phyloP scores from a whole-genome alignment of 108 stramenopile species.

The Cyclostephanos invisitatus region DNA sequence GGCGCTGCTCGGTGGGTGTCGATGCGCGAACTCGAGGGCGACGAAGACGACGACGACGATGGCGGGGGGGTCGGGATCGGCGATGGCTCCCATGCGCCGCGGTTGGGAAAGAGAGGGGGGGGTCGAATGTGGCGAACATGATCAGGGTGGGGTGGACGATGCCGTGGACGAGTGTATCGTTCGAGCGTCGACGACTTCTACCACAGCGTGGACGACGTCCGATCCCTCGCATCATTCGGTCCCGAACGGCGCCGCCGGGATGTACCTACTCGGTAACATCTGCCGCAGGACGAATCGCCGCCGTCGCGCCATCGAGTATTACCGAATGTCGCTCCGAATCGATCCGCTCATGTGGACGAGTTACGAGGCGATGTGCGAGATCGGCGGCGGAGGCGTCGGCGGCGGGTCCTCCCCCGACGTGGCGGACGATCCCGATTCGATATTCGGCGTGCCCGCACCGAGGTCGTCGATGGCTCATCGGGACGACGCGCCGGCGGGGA shows the following conservation, averaged over 20 bases:
- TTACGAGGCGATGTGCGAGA: constrained; percentile 79
- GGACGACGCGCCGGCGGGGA: neutral
- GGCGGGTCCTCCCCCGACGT: constrained; percentile 10
- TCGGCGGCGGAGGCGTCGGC: constrained; percentile 50
- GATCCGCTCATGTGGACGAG: constrained; percentile 89
- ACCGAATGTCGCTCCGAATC: constrained; percentile 70
- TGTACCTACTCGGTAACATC: constrained; percentile 79
- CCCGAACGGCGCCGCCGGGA: constrained; percentile 90
- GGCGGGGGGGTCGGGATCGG: no score
- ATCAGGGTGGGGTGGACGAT: no score
- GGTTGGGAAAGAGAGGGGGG: no score
- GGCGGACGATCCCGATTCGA: constrained; percentile 60
- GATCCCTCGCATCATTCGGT: no score
- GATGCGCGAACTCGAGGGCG: no score
- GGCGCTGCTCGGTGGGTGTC: constrained; percentile 50
- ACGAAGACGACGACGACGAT: no score
- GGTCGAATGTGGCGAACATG: no score
- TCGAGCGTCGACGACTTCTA: constrained; percentile 21
- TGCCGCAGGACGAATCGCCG: constrained; percentile 77
- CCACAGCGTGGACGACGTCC: constrained; percentile 25
- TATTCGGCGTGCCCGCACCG: constrained; percentile 68
- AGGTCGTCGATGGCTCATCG: constrained; percentile 31
- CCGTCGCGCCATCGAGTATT: constrained; percentile 77
- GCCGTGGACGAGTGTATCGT: constrained; percentile 71
- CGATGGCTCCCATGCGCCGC: no score